Evolutionary conservation across 2,329 filamentous ascomycete genomes (phyloP).

Genomic region (Raffaelea deltoideospora): DNA sequence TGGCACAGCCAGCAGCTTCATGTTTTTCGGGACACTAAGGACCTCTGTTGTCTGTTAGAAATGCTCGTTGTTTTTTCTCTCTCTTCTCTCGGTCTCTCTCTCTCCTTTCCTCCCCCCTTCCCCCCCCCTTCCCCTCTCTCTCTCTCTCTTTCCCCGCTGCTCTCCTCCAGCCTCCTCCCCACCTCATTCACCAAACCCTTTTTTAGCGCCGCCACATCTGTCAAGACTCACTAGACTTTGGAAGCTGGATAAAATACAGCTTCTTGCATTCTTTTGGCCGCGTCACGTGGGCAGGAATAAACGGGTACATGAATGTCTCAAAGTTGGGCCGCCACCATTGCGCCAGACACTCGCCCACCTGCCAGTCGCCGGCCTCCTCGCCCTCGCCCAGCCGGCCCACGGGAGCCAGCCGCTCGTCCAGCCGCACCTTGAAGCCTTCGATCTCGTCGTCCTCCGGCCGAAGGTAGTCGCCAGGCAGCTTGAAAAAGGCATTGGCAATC

Average conservation of each 20-base stretch:
- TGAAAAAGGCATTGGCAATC: conserved; percentile 99
- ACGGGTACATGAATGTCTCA: conserved; percentile 99
- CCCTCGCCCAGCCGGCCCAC: conserved; percentile 77
- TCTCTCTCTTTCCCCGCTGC: too few relatives aligned
- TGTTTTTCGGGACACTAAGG: conserved; percentile 94
- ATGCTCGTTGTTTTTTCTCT: too few relatives aligned
- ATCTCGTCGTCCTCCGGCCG: conserved; percentile 80
- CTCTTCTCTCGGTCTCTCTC: conserved; percentile 1
- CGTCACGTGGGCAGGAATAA: conserved; percentile 89
- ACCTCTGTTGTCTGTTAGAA: conserved; percentile 49
- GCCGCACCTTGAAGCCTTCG: conserved; percentile 79
- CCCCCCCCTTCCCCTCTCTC: too few relatives aligned
- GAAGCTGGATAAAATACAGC: conserved; percentile 90
- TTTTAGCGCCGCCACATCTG: too few relatives aligned
- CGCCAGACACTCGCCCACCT: conserved; percentile 84
- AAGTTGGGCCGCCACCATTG: conserved; percentile 99
- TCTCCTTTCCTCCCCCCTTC: background rate
- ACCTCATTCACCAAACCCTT: background rate
- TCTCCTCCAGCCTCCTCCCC: too few relatives aligned
- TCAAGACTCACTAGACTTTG: conserved; percentile 73
- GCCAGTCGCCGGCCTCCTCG: conserved; percentile 76
- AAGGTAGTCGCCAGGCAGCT: conserved; percentile 92
- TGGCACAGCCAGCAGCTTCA: conserved; percentile 95
- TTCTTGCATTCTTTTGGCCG: conserved; percentile 99
- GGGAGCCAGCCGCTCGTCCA: conserved; percentile 87